Conservation (phyloP, 805 yeast genomes). For the Danielozyma ontarioensis region DNA sequence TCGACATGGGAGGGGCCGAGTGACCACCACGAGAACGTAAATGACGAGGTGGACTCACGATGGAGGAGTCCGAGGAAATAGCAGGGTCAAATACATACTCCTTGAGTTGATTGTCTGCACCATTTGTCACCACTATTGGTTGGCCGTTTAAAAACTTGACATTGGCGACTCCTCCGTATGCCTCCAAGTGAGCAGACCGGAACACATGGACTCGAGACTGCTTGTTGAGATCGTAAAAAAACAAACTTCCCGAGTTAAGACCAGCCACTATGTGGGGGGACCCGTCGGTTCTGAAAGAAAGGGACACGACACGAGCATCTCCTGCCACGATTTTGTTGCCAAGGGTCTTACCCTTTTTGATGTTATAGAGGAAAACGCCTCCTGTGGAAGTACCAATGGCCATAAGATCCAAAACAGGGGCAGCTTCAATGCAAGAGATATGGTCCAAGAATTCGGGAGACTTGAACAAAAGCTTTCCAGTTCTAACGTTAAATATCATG, state of each 20-base stretch:
- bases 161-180: slow-evolving; percentile 71
- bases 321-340: slow-evolving; percentile 42
- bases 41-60: slow-evolving; percentile 85
- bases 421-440: slow-evolving; percentile 67
- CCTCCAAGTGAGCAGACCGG: slow-evolving; percentile 66
- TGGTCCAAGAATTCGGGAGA: slow-evolving; percentile 40
- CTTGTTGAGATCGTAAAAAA: slow-evolving; percentile 75
- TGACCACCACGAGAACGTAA: slow-evolving; percentile 98
- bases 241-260: slow-evolving; percentile 72
- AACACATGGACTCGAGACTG: slow-evolving; percentile 71
- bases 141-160: slow-evolving; percentile 83
- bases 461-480: slow-evolving; percentile 66
- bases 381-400: slow-evolving; percentile 77
- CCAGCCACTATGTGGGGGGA: slow-evolving; percentile 78
- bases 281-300: slow-evolving; percentile 91
- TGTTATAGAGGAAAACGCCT: slow-evolving; percentile 56
- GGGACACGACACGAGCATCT: slow-evolving; percentile 43
- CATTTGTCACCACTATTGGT: slow-evolving; percentile 82
- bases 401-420: slow-evolving; percentile 82
- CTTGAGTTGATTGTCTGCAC: slow-evolving; percentile 84
- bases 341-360: slow-evolving; percentile 57
- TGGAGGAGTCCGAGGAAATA: slow-evolving; percentile 55
- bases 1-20: slow-evolving; percentile 76
- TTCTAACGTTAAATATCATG: slow-evolving; percentile 65
- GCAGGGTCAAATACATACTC: slow-evolving; percentile 95